Evolutionary conservation across 2,329 filamentous ascomycete genomes (phyloP).

Genomic region (Alternaria atra): DNA sequence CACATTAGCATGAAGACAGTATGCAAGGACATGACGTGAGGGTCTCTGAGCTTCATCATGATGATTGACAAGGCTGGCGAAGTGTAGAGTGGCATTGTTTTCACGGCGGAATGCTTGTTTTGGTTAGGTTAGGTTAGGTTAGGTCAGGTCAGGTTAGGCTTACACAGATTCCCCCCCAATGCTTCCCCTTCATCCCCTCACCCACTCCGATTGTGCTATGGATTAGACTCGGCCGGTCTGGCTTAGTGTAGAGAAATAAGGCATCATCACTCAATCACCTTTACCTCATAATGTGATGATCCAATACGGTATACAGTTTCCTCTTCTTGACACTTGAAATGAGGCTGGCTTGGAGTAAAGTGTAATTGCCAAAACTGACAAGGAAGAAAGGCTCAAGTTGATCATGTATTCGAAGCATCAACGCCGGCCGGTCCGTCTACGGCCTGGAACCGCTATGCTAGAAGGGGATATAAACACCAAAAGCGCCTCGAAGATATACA

Average conservation of each 20-base stretch:
- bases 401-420: constrained; percentile 1
- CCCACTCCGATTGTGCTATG: constrained; percentile 3
- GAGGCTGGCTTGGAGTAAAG: neutral
- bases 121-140: constrained; percentile 22
- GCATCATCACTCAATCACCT: neutral
- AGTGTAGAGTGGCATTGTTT: constrained; percentile 1
- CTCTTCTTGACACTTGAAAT: neutral
- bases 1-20: neutral
- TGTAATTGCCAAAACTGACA: neutral
- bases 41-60: neutral
- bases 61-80: neutral
- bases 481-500: constrained; percentile 20
- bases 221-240: constrained; percentile 6
- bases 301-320: neutral
- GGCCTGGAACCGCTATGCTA: constrained; percentile 16
- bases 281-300: neutral
- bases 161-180: constrained; percentile 32
- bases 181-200: constrained; percentile 6
- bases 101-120: neutral
- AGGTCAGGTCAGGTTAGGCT: neutral
- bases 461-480: constrained; percentile 20
- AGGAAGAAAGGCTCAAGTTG: neutral
- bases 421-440: constrained; percentile 5
- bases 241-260: neutral
- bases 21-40: neutral